These are phyloP conservation scores for Colletotrichum eremochloae DNA, from an alignment of 2,329 filamentous ascomycete species.

Conservation along the genomic window DNA sequence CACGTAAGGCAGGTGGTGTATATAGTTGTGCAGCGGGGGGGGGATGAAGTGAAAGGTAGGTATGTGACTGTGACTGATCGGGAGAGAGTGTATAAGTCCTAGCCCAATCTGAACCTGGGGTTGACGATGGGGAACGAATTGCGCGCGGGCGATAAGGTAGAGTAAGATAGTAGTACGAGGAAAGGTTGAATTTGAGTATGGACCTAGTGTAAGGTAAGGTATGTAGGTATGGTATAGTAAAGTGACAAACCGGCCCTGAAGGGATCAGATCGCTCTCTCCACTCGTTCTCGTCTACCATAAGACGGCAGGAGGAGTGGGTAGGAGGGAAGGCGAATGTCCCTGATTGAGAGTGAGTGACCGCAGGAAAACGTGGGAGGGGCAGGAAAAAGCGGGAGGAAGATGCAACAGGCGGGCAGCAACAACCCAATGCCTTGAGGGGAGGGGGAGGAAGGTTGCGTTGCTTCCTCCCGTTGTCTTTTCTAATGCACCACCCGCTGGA, in stretches of 20 bases:
- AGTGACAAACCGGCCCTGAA: slow-evolving; percentile 15
- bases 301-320: slow-evolving; percentile 12
- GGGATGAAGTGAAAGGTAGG: neutral
- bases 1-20: neutral
- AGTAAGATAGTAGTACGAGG: slow-evolving; percentile 8
- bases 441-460: slow-evolving; percentile 7
- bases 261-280: slow-evolving; percentile 9
- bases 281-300: neutral
- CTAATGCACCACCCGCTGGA: slow-evolving; percentile 27
- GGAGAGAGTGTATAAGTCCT: neutral
- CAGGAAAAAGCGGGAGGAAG: slow-evolving; percentile 35
- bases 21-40: neutral
- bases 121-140: slow-evolving; percentile 11
- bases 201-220: slow-evolving; percentile 17
- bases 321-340: slow-evolving; percentile 22
- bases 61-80: neutral
- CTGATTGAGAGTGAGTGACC: slow-evolving; percentile 20
- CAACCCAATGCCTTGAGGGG: slow-evolving; percentile 28
- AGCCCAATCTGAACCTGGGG: neutral
- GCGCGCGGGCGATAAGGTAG: slow-evolving; percentile 13
- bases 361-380: slow-evolving; percentile 16
- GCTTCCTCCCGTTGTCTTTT: slow-evolving; percentile 20
- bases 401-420: slow-evolving; percentile 26
- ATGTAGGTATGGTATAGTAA: neutral
- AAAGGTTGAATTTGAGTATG: slow-evolving; percentile 31